Conservation (phyloP, 352 stramenopile species). For the Blastocystis sp. region DNA sequence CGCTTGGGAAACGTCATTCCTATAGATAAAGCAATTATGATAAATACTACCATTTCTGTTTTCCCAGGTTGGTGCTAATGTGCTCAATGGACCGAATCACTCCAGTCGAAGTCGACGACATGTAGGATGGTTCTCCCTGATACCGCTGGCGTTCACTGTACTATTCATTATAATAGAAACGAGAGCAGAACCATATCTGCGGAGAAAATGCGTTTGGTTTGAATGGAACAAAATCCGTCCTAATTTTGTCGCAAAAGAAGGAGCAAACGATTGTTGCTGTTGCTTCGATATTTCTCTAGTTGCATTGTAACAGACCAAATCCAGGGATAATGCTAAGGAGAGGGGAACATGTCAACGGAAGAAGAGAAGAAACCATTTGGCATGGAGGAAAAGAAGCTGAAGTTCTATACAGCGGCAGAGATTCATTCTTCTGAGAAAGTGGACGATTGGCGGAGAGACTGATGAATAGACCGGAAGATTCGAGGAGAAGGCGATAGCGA, state of each 20-base stretch:
- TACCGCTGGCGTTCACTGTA: slow-evolving; percentile 19
- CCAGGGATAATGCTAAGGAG: background rate
- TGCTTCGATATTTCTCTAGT: no score
- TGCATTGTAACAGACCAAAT: background rate
- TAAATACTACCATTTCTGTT: background rate
- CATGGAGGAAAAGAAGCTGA: slow-evolving; percentile 17
- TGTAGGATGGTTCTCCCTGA: slow-evolving; percentile 52
- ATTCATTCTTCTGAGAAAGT: slow-evolving; percentile 29
- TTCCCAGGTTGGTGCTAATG: slow-evolving; percentile 10
- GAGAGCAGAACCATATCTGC: slow-evolving; percentile 12
- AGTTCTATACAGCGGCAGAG: slow-evolving; percentile 36
- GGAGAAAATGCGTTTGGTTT: background rate
- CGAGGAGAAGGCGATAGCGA: background rate
- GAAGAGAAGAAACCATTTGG: background rate
- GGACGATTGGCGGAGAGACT: background rate
- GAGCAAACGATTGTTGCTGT: no score
- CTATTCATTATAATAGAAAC: background rate
- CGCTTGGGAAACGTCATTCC: slow-evolving; percentile 3
- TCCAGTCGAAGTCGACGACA: slow-evolving; percentile 12
- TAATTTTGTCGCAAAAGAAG: background rate
- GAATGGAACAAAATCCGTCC: background rate
- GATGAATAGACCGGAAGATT: background rate
- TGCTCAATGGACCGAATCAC: slow-evolving; percentile 45
- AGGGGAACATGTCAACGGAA: background rate
- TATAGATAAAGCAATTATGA: background rate